phyloP scores from a whole-genome alignment of 140 eudicot genomes.

The Bidens hawaiensis region DNA sequence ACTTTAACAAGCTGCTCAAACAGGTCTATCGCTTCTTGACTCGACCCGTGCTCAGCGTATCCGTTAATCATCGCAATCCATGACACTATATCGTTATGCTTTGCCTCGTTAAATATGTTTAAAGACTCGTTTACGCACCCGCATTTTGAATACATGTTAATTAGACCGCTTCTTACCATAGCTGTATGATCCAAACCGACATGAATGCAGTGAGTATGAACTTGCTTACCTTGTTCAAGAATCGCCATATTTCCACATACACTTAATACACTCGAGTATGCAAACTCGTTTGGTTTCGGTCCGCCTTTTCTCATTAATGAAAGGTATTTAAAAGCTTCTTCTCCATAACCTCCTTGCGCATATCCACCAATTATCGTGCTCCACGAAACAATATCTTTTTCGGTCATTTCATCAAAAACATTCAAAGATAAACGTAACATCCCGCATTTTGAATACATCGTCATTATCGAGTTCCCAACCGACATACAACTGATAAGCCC shows the following conservation, averaged over 20 bases:
- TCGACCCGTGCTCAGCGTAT: conserved; percentile 83
- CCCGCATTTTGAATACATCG: too few relatives aligned
- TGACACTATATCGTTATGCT: conserved; percentile 54
- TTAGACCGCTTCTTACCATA: too few relatives aligned
- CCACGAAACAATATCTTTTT: too few relatives aligned
- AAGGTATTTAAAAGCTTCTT: conserved; percentile 61
- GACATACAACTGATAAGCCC: conserved; percentile 50
- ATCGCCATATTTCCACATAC: conserved; percentile 60
- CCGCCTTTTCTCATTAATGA: conserved; percentile 72
- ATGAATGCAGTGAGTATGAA: too few relatives aligned
- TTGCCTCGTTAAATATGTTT: conserved; percentile 38
- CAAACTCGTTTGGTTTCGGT: conserved; percentile 81
- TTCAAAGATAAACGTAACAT: too few relatives aligned
- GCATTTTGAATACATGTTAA: too few relatives aligned
- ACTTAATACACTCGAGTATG: conserved; percentile 69
- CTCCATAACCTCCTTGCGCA: conserved; percentile 70
- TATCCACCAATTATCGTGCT: conserved; percentile 67
- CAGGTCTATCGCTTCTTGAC: conserved; percentile 61
- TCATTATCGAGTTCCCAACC: too few relatives aligned
- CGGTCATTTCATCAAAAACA: too few relatives aligned
- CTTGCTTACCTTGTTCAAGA: too few relatives aligned
- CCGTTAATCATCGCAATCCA: conserved; percentile 96
- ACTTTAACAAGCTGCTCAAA: too few relatives aligned
- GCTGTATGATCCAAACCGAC: too few relatives aligned
- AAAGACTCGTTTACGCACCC: too few relatives aligned